Conservation (phyloP, 2,329 filamentous ascomycete genomes). For the Colletotrichum truncatum region DNA sequence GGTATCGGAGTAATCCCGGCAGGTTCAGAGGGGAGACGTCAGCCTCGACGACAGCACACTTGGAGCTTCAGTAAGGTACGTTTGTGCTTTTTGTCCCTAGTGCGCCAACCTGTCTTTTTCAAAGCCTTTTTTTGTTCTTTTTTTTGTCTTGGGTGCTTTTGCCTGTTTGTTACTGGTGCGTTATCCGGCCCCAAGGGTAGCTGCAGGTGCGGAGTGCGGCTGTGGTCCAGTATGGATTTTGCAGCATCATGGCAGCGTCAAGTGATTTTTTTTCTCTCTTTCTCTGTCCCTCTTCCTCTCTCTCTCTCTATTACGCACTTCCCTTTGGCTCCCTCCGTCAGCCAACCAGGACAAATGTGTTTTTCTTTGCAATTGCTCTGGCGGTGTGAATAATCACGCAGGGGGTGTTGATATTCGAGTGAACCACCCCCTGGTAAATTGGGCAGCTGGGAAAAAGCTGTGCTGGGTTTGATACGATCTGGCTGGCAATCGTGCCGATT, state of each 20-base stretch:
- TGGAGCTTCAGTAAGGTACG: constrained; percentile 53
- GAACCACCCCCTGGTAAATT: not conserved
- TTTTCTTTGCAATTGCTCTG: not conserved
- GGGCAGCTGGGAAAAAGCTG: not conserved
- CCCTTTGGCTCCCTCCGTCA: too few relatives aligned
- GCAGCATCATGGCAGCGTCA: constrained; percentile 12
- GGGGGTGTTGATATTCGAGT: constrained; percentile 9
- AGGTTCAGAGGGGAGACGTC: constrained; percentile 17
- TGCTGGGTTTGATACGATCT: constrained; percentile 20
- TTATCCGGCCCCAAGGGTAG: too few relatives aligned
- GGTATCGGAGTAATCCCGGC: constrained; percentile 29
- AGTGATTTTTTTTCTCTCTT: not conserved
- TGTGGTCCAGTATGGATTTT: too few relatives aligned
- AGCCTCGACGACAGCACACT: constrained; percentile 45
- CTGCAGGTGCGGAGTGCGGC: too few relatives aligned
- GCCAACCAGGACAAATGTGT: not conserved
- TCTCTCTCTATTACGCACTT: not conserved
- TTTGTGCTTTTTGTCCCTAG: not conserved
- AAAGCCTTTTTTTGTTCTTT: not conserved
- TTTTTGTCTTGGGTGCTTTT: not conserved
- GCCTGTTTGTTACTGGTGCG: not conserved
- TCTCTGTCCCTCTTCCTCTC: not conserved
- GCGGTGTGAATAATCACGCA: constrained; percentile 29
- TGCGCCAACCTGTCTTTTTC: too few relatives aligned
- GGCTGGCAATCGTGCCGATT: constrained; percentile 29